These are phyloP conservation scores for Nematocida sp. DNA, from an alignment of 371 early-diverging fungal genomes.

Conservation along the genomic window DNA sequence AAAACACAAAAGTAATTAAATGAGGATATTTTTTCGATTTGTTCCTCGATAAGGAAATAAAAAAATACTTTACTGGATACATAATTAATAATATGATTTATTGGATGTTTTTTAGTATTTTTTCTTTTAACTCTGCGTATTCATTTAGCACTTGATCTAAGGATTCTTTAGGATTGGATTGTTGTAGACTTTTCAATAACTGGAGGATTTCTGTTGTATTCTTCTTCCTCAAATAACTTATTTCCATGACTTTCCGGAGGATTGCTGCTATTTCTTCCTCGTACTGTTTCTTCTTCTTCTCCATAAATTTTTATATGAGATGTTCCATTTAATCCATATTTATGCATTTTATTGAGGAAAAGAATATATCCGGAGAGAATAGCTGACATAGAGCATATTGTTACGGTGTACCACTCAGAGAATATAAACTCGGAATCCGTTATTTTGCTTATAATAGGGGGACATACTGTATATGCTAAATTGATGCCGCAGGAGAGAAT, in stretches of 20 bases:
- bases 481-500: slow-evolving; percentile 59
- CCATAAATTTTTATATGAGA: slow-evolving; percentile 49
- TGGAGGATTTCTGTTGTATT: slow-evolving; percentile 24
- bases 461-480: slow-evolving; percentile 61
- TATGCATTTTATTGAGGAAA: not conserved
- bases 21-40: too few species aligned
- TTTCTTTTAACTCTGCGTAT: slow-evolving; percentile 11
- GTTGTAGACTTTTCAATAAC: slow-evolving; percentile 24
- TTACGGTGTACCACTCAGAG: slow-evolving; percentile 33
- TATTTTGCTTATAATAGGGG: slow-evolving; percentile 42
- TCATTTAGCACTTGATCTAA: slow-evolving; percentile 17
- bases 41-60: not conserved
- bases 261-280: slow-evolving; percentile 49
- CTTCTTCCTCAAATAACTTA: slow-evolving; percentile 47
- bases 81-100: not conserved
- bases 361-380: slow-evolving; percentile 13
- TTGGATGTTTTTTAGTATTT: not conserved
- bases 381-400: not conserved
- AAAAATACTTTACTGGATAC: not conserved
- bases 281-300: slow-evolving; percentile 49
- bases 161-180: not conserved
- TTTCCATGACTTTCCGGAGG: slow-evolving; percentile 37
- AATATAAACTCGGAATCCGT: not conserved
- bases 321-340: slow-evolving; percentile 28
- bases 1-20: not conserved